These are phyloP conservation scores for Saposhnikovia divaricata DNA, from an alignment of 129 eudicot genomes.

Conservation along the genomic window DNA sequence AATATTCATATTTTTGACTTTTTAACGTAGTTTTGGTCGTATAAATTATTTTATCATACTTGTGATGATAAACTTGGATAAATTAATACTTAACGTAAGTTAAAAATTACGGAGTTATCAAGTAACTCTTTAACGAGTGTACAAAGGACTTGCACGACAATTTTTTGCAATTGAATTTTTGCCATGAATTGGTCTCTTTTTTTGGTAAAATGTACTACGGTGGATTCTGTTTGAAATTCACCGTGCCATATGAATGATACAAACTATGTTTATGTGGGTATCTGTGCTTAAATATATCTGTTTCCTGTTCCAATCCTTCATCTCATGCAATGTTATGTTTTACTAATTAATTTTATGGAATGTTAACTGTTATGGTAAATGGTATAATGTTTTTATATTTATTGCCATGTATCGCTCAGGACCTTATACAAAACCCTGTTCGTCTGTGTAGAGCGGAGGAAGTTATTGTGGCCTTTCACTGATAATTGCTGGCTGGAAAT, in stretches of 20 bases:
- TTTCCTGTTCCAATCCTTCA: not conserved
- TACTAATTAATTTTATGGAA: not conserved
- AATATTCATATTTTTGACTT: not conserved
- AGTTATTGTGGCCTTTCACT: not conserved
- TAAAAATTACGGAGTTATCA: not conserved
- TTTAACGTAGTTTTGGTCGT: not conserved
- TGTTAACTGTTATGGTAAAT: not conserved
- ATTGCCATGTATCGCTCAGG: not conserved
- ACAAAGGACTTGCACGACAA: not conserved
- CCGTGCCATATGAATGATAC: not conserved
- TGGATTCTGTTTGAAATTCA: not conserved
- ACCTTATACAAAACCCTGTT: not conserved
- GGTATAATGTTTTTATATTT: not conserved
- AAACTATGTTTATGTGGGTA: not conserved
- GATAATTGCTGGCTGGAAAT: slow-evolving; percentile 14
- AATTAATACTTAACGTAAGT: not conserved
- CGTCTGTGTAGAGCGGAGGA: not conserved
- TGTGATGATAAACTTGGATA: too few relatives aligned
- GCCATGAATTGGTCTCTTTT: not conserved
- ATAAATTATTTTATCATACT: too few relatives aligned
- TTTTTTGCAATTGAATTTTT: not conserved
- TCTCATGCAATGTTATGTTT: not conserved
- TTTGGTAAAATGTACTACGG: not conserved
- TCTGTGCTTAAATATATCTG: not conserved
- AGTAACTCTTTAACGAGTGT: not conserved